Conservation (phyloP, 1,284 basidiomycete species). For the Singerocomus inundabilis region DNA sequence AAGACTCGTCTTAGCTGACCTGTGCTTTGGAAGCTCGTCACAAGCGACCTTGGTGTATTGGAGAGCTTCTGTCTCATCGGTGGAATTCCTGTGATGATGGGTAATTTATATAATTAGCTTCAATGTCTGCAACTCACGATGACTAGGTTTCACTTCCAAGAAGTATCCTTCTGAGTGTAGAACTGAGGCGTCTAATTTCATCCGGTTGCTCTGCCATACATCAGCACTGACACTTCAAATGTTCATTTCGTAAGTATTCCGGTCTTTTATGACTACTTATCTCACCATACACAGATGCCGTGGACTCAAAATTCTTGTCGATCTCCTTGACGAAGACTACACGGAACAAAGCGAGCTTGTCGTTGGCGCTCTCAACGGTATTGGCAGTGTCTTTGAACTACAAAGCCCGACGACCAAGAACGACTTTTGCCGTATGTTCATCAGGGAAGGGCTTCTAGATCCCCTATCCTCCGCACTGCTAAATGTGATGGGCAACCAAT, state of each 20-base stretch:
- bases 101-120: conserved; percentile 40
- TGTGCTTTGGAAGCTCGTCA: conserved; percentile 68
- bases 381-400: conserved; percentile 92
- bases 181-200: conserved; percentile 93
- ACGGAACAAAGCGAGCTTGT: conserved; percentile 87
- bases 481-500: conserved; percentile 79
- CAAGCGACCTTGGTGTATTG: conserved; percentile 78
- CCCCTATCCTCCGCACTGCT: conserved; percentile 88
- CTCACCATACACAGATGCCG: conserved; percentile 65
- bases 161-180: conserved; percentile 92
- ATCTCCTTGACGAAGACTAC: conserved; percentile 96
- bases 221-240: conserved; percentile 93
- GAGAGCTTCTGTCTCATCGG: conserved; percentile 96
- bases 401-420: conserved; percentile 95
- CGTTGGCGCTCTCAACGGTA: conserved; percentile 90
- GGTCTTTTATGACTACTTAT: neutral
- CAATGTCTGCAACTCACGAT: conserved; percentile 3
- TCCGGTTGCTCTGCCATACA: conserved; percentile 88
- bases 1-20: conserved; percentile 11
- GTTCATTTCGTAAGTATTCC: conserved; percentile 84
- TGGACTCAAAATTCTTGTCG: conserved; percentile 90
- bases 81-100: conserved; percentile 91
- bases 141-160: conserved; percentile 85
- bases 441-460: conserved; percentile 90
- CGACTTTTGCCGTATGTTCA: conserved; percentile 98